phyloP scores from a whole-genome alignment of 345 rosid species.

The Eucalyptus cladocalyx region DNA sequence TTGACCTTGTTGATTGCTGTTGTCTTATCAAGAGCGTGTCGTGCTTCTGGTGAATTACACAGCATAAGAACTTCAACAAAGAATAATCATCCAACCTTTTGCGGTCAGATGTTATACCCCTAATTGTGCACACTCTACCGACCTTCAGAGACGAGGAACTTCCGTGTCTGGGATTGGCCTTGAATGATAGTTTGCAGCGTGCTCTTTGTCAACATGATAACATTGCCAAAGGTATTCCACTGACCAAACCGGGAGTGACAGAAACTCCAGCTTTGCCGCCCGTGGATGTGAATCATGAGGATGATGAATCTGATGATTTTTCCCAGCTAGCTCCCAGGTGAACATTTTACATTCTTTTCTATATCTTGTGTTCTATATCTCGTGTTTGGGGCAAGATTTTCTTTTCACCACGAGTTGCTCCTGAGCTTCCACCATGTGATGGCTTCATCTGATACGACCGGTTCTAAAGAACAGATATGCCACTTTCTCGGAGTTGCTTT shows the following conservation, averaged over 20 bases:
- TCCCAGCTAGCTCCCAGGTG: no score
- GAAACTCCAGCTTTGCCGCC: slow-evolving; percentile 24
- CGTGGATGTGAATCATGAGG: slow-evolving; percentile 34
- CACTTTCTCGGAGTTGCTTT: background rate
- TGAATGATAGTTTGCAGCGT: slow-evolving; percentile 77
- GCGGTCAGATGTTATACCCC: background rate
- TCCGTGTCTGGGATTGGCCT: slow-evolving; percentile 64
- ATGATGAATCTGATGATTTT: no score
- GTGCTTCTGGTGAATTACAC: slow-evolving; percentile 67
- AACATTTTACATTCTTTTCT: no score
- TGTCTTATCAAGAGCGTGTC: slow-evolving; percentile 69
- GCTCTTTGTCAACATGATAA: slow-evolving; percentile 68
- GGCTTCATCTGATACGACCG: no score
- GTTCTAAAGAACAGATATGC: no score
- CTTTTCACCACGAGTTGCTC: no score
- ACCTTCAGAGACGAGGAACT: slow-evolving; percentile 68
- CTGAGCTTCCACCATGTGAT: no score
- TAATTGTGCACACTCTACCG: background rate
- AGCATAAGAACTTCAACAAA: slow-evolving; percentile 25
- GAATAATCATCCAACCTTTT: background rate
- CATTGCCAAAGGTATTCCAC: slow-evolving; percentile 41
- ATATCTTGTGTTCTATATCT: no score
- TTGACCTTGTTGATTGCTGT: slow-evolving; percentile 85
- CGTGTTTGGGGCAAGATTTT: no score
- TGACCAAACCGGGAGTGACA: slow-evolving; percentile 8